Evolutionary conservation across 371 early-diverging fungal species (phyloP).

Genomic region (Mucor lusitanicus): DNA sequence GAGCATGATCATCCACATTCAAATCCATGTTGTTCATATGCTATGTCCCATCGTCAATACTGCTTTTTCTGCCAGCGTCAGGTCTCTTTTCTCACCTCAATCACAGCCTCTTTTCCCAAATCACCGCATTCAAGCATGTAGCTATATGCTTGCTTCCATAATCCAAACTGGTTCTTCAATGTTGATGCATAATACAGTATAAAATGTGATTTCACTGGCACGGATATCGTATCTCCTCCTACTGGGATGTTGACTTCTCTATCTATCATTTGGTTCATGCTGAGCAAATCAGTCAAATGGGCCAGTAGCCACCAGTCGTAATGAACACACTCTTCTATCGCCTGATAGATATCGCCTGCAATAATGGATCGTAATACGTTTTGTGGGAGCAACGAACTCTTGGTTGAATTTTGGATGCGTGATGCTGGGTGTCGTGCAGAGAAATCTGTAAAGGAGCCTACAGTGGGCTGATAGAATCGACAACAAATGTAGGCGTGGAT

Average conservation of each 20-base stretch:
- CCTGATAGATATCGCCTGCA: background rate
- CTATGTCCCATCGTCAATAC: background rate
- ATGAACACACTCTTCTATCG: background rate
- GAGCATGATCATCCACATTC: background rate
- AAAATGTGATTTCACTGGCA: conserved; percentile 5
- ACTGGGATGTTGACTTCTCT: background rate
- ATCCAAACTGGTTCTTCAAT: conserved; percentile 1
- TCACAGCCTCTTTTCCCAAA: conserved; percentile 5
- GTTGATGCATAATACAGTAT: conserved; percentile 8
- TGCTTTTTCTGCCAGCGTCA: too few relatives aligned
- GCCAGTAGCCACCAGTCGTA: conserved; percentile 22
- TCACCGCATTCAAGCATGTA: conserved; percentile 16
- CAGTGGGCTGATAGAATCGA: background rate
- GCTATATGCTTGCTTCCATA: conserved; percentile 3
- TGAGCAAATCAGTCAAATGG: conserved; percentile 15
- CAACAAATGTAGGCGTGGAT: conserved; percentile 10
- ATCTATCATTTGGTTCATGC: conserved; percentile 1
- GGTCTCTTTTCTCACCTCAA: conserved; percentile 3
- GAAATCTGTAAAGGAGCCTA: background rate
- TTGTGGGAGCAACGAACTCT: background rate
- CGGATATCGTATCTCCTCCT: background rate
- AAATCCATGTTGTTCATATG: conserved; percentile 5
- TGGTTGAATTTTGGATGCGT: background rate
- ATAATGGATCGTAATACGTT: background rate
- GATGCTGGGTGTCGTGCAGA: background rate